These are phyloP conservation scores for Scedosporium aurantiacum DNA, from an alignment of 2,329 filamentous ascomycete genomes.

Conservation along the genomic window DNA sequence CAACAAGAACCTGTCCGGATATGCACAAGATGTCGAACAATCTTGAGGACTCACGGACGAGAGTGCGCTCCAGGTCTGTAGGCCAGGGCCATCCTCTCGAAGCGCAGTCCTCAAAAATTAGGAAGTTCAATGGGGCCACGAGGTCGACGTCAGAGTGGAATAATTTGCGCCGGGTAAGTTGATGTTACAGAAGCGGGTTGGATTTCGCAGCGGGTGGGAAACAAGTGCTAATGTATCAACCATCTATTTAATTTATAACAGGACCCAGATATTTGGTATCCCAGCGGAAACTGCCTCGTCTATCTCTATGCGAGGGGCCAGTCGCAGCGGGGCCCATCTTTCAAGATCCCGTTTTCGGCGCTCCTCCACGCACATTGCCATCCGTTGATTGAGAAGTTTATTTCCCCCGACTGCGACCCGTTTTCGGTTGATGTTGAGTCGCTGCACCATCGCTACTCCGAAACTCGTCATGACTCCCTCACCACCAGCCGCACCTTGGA, in stretches of 20 bases:
- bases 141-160: constrained; percentile 34
- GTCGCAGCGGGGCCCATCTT: constrained; percentile 55
- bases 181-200: background rate
- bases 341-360: constrained; percentile 49
- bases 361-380: constrained; percentile 48
- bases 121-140: constrained; percentile 40
- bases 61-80: constrained; percentile 11
- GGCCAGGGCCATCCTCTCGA: background rate
- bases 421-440: background rate
- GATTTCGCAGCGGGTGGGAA: background rate
- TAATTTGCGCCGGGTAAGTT: constrained; percentile 33
- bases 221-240: constrained; percentile 9
- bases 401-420: constrained; percentile 2
- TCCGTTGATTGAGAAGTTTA: constrained; percentile 45
- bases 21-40: background rate
- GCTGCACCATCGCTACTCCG: background rate
- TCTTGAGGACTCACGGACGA: background rate
- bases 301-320: constrained; percentile 57
- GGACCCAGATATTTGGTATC: constrained; percentile 63
- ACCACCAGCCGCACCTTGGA: constrained; percentile 32
- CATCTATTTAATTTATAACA: constrained; percentile 19
- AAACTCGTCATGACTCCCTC: background rate
- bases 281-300: constrained; percentile 57
- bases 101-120: constrained; percentile 16
- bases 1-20: background rate